Evolutionary conservation across 208 protist species (phyloP), one percentile per base, ranked within the genome.

Genomic region (Leishmania braziliensis): DNA sequence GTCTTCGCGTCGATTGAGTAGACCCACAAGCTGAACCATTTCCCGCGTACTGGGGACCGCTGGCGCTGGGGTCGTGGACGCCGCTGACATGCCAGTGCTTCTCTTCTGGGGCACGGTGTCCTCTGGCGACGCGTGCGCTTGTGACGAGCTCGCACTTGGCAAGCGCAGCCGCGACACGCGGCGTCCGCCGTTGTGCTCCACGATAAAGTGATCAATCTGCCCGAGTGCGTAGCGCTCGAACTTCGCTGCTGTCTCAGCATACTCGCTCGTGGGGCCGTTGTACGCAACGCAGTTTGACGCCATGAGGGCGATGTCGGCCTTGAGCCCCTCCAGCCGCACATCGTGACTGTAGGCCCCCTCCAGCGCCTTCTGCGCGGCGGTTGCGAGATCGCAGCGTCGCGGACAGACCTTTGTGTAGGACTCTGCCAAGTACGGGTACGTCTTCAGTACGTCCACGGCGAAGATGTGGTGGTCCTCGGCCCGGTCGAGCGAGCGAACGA

Each of bases 201-300:
- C 43, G 16, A 96, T 54, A 60, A 90, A 97, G 16, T 48, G 72
- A 63, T 96, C 90, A 29, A 97, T 88, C 63, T 91, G 83, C 58
- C 88, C 85, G 39, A 90, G 54, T 5, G 93, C 91, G 78, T 92
- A 94, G n/a, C 79, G 82, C 75, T 93, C 88, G 88, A 97, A 97
- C 1, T 76, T 73, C 10, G 74, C 71, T 8, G 95, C 95, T 33
- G 84, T 86, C 51, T 88, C 85, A 8, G 90, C 90, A 48, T 91
- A 86, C 5, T 76, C 80, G 75, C 87, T 89, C 29, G 85, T 84
- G 16, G 82, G 70, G 9, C 95, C 95, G 79, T 98, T 98, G 76
- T 92, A 98, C 0, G 86, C 87, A 48, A 95, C 79, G 71, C 95
- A 98, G 88, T 98, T 98, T 69, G 82, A 89, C 10, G 91, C 95